A percentile compares a stretch with the other conserved stretches of the same genome.
These are phyloP conservation scores for Hippophae tibetana DNA, from an alignment of 306 rosid species.

Conservation along the genomic window DNA sequence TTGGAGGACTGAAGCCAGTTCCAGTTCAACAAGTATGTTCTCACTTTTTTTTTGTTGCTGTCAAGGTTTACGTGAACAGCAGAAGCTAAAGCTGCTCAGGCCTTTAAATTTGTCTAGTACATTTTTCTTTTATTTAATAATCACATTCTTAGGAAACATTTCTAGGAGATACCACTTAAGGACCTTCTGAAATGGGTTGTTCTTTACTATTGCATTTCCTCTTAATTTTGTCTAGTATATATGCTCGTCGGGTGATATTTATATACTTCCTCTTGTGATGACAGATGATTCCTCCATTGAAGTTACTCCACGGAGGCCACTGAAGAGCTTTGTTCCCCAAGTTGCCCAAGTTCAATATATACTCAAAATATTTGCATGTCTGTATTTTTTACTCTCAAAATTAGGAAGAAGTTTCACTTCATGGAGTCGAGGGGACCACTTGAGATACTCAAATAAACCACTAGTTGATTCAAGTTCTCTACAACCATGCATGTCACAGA, in stretches of 20 bases:
- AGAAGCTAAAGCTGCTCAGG: too few relatives aligned
- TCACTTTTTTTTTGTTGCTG: conserved; percentile 5
- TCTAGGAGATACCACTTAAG: neutral
- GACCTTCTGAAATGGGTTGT: neutral
- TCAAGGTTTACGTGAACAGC: neutral
- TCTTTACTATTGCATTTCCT: conserved; percentile 4
- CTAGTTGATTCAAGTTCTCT: conserved; percentile 33
- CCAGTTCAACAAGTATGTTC: conserved; percentile 37
- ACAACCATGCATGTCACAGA: conserved; percentile 33
- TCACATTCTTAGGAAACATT: neutral
- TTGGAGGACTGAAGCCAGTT: conserved; percentile 30
- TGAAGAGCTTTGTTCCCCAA: conserved; percentile 32
- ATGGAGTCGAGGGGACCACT: conserved; percentile 20
- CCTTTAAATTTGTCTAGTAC: too few relatives aligned
- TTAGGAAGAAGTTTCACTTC: conserved; percentile 31
- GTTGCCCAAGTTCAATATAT: conserved; percentile 32
- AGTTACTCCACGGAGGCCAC: conserved; percentile 31
- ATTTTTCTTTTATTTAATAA: neutral
- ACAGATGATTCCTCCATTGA: conserved; percentile 44
- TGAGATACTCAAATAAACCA: conserved; percentile 17
- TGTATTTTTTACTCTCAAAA: conserved; percentile 40
- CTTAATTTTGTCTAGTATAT: conserved; percentile 7
- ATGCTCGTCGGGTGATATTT: conserved; percentile 8
- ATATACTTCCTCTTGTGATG: conserved; percentile 21
- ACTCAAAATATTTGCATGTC: conserved; percentile 45